Percentiles rank a stretch among this genome's conserved stretches.
These are phyloP conservation scores for Brassica balearica DNA, from an alignment of 441 rosid genomes.

Conservation along the genomic window DNA sequence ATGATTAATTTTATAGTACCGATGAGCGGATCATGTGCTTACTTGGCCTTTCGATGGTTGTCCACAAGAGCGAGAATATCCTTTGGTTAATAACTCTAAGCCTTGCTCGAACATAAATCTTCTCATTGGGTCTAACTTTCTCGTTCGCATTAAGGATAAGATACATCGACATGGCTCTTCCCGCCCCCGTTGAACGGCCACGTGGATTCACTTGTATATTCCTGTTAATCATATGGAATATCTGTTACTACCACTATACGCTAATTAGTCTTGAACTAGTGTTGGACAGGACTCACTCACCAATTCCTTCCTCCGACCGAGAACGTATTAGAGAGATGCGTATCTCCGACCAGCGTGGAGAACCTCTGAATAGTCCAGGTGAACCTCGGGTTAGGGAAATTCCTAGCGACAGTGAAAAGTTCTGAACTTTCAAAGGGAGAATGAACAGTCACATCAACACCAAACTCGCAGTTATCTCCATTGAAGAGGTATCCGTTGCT, in stretches of 20 bases:
- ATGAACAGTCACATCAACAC: constrained; percentile 29
- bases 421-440: not conserved
- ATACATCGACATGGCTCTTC: constrained; percentile 26
- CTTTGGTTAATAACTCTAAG: constrained; percentile 32
- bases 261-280: not conserved
- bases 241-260: not conserved
- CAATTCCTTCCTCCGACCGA: constrained; percentile 20
- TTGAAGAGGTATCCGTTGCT: constrained; percentile 29
- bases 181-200: not conserved
- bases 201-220: constrained; percentile 9
- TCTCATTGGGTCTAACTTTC: constrained; percentile 30
- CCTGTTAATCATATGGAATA: constrained; percentile 9
- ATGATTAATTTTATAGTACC: not conserved
- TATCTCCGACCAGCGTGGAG: not conserved
- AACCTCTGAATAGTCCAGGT: not conserved
- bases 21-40: constrained; percentile 11
- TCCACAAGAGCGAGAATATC: not conserved
- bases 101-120: constrained; percentile 35
- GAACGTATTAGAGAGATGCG: constrained; percentile 14
- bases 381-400: not conserved
- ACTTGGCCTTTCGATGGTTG: not conserved
- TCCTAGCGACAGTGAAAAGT: constrained; percentile 8
- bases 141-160: not conserved
- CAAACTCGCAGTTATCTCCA: constrained; percentile 39
- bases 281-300: constrained; percentile 23